Base-by-base conservation (phyloP, 2,329 filamentous ascomycete species). In the Colletotrichum plurivorum region DNA sequence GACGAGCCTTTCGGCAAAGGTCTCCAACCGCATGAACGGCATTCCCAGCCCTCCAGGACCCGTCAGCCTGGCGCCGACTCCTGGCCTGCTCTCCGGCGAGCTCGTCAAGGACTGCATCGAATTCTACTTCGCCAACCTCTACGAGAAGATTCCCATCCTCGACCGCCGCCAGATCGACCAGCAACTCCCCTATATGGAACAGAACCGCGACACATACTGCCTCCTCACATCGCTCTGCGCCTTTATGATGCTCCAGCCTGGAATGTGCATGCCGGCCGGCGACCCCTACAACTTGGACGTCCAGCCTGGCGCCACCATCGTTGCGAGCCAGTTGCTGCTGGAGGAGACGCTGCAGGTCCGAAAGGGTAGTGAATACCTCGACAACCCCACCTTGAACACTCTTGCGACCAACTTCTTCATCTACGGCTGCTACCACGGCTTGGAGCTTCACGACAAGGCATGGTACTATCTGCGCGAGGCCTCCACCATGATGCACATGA, bases 381-480 rank as follows among this genome's bases (percentile, higher is more conserved):
- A 89, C 59, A 81, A 81, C 15, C 85, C 89, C 8, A 88, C 83
- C 9, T 78, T 87, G 67, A 88, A 89, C 73, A 87, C 83, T 52
- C 78, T 93, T 13, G 89, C 90, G 67, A 94, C 92, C n/a, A 94
- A 91, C 62, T 94, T 93, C 79, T 94, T 95, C 77, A 78, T 95
- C 27, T 94, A 93, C 74, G 91, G 88, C 45, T 91, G 90, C 67
- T 89, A 92, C 77, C 91, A 92, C 70, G 91, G 89, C 45, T 82
- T 93, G 54, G 92, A 94, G 71, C 85, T 90, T 77, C 92, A 94
- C 77, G 90, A 92, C 71, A 90, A 90, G 77, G 93, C 92, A 1
- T 95, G 93, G 93, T 94, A 90, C 76, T 90, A 94, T 76, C 83
- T 95, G 10, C 89, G 93, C 27, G 93, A 96, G 79, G 92, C 92